phyloP scores from a whole-genome alignment of 2,329 filamentous ascomycete species.

The Dryadomyces quercivorus region DNA sequence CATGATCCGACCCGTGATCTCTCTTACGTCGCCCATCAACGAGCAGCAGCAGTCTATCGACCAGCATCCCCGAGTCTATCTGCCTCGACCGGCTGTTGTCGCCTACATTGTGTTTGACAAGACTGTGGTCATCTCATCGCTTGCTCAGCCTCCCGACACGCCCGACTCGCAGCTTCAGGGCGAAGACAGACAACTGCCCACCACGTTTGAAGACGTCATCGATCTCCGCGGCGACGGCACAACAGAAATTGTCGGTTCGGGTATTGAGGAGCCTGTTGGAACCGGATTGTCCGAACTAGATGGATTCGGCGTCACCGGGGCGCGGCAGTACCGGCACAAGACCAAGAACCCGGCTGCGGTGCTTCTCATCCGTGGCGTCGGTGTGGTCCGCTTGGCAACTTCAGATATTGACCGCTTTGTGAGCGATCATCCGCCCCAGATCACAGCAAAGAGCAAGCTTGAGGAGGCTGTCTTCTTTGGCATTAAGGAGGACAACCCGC shows the following conservation, averaged over 20 bases:
- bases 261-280: constrained; percentile 45
- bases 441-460: constrained; percentile 78
- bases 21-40: constrained; percentile 40
- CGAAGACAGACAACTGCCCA: constrained; percentile 46
- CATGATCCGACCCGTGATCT: constrained; percentile 55
- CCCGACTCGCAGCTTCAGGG: constrained; percentile 65
- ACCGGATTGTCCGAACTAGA: constrained; percentile 19
- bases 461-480: constrained; percentile 95
- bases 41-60: constrained; percentile 24
- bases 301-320: neutral
- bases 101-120: constrained; percentile 73
- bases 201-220: constrained; percentile 75
- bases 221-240: constrained; percentile 58
- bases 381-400: constrained; percentile 46
- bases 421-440: constrained; percentile 42
- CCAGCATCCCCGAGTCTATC: constrained; percentile 51
- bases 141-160: constrained; percentile 53
- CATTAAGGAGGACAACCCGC: constrained; percentile 65
- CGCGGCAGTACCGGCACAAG: constrained; percentile 36
- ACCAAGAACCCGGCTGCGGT: constrained; percentile 51
- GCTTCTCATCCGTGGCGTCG: constrained; percentile 50
- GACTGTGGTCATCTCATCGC: constrained; percentile 65
- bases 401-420: constrained; percentile 48
- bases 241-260: constrained; percentile 51
- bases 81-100: constrained; percentile 68